Base-by-base conservation (phyloP, 2,329 filamentous ascomycete genomes). In the Cladophialophora immunda region DNA sequence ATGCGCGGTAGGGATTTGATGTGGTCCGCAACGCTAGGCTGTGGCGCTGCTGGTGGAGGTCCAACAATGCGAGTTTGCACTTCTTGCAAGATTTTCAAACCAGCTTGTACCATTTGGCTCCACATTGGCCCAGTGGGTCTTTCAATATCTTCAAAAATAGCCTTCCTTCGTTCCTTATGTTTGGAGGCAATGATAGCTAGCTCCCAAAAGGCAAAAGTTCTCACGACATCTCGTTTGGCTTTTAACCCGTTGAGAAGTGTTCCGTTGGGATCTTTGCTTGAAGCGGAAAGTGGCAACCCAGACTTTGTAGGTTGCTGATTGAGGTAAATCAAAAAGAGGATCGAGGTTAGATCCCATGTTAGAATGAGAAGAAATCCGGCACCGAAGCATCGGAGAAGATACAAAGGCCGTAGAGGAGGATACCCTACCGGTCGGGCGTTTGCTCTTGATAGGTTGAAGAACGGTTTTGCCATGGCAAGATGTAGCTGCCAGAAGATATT, bases 161-260 rank as follows among this genome's bases (percentile, higher is more conserved):
- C 87, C 77, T 90, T 92, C 60, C 94, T 87, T 36, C 93, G 89
- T n/a, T 88, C 85, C 17, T 89, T 85, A 69, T 91, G 94, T 62
- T 88, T 86, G 64, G 90, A 86, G 41, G 92, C 89, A 72, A 97
- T 97, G 64, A 92, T 85, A 32, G 89, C 88, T 30, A 97, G 83
- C 76, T 98, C 94, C 94, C 94, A 97, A 78, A 97, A 91, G 17
- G 94, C 94, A 77, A 96, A 97, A 0, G 88, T 86, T 86, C 87
- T 89, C 67, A 92, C 88, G 9, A 92, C 84, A 8, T 92, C 84
- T 77, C 94, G 95, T 80, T 93, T 95, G 70, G 90, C 90, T 76
- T 90, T 94, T 54, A 98, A 78, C 0, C 94, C 94, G 64, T 89
- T 93, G 57, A 98, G 78, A 30, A 98, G 83, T 76, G 92, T 97